A percentile compares a stretch with the other conserved stretches of the same genome.
Conservation (phyloP, 2,329 filamentous ascomycete species). For the Aureobasidium vineae region DNA sequence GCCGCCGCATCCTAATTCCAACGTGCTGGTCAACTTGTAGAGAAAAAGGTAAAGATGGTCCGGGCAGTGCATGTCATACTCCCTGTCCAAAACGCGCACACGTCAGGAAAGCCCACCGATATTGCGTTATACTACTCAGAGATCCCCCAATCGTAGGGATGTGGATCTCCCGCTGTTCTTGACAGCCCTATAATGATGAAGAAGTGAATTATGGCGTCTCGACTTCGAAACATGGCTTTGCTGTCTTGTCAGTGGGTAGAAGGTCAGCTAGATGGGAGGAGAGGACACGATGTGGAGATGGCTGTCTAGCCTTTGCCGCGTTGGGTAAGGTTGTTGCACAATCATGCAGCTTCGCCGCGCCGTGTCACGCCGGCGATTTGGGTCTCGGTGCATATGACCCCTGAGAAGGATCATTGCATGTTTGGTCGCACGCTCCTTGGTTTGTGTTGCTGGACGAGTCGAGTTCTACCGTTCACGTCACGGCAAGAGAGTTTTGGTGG, state of each 20-base stretch:
- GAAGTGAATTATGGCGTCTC: not conserved
- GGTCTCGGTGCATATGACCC: constrained; percentile 9
- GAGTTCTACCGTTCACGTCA: not conserved
- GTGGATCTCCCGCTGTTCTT: constrained; percentile 11
- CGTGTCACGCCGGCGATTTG: constrained; percentile 20
- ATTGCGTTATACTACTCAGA: constrained; percentile 17
- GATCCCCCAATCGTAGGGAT: not conserved
- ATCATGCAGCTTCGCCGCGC: constrained; percentile 21
- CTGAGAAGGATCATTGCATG: constrained; percentile 19
- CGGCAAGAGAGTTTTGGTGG: not conserved
- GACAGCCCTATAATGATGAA: constrained; percentile 14
- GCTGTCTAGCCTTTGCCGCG: constrained; percentile 7
- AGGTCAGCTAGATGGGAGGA: not conserved
- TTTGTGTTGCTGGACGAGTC: not conserved
- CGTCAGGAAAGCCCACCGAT: not conserved
- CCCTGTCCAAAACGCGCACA: constrained; percentile 2
- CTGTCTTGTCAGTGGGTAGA: not conserved
- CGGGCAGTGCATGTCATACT: constrained; percentile 18
- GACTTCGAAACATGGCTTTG: constrained; percentile 11
- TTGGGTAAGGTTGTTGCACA: constrained; percentile 24
- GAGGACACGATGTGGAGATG: constrained; percentile 21
- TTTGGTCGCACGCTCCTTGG: constrained; percentile 7
- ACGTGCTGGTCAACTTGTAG: constrained; percentile 15
- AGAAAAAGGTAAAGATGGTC: constrained; percentile 11
- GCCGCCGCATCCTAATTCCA: constrained; percentile 19